A percentile compares a stretch with the other conserved stretches of the same genome.
Conservation (phyloP, 1,284 basidiomycete genomes). For the Athelia psychrophila region DNA sequence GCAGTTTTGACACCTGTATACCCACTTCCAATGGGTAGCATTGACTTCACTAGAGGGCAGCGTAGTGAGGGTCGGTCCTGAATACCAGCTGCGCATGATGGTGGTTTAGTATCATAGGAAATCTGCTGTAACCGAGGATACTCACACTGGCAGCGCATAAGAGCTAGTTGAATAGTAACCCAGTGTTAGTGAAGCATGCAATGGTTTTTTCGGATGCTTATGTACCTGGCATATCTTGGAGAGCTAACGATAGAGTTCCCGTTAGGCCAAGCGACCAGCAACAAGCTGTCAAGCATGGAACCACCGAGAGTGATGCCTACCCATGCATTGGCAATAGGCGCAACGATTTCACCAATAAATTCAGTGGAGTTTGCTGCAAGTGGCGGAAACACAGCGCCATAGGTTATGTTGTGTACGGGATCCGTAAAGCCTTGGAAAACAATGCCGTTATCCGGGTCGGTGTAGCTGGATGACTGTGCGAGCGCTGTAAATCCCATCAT, state of each 20-base stretch:
- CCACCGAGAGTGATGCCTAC: slow-evolving; percentile 50
- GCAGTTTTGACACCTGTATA: slow-evolving; percentile 55
- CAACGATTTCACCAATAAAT: slow-evolving; percentile 62
- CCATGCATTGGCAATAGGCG: slow-evolving; percentile 52
- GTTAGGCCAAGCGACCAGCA: slow-evolving; percentile 60
- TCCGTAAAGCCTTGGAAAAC: slow-evolving; percentile 52
- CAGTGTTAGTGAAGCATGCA: background rate
- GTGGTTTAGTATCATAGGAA: too few relatives aligned
- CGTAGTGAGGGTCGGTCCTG: slow-evolving; percentile 44
- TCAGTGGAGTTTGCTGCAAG: slow-evolving; percentile 39
- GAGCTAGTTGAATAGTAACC: too few relatives aligned
- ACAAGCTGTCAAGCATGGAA: slow-evolving; percentile 51
- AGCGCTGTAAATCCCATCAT: slow-evolving; percentile 17
- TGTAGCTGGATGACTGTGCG: slow-evolving; percentile 30
- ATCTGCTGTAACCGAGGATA: background rate
- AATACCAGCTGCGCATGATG: slow-evolving; percentile 25
- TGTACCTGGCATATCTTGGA: slow-evolving; percentile 49
- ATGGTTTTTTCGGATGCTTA: slow-evolving; percentile 6
- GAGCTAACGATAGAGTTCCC: slow-evolving; percentile 48
- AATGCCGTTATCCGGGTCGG: slow-evolving; percentile 53
- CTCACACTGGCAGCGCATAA: background rate
- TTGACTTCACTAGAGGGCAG: slow-evolving; percentile 43
- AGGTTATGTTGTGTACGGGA: slow-evolving; percentile 44
- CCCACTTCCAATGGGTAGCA: slow-evolving; percentile 55
- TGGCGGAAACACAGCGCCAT: slow-evolving; percentile 53